Evolutionary conservation across 2,329 filamentous ascomycete genomes (phyloP).

Genomic region (Cladophialophora chaetospira): DNA sequence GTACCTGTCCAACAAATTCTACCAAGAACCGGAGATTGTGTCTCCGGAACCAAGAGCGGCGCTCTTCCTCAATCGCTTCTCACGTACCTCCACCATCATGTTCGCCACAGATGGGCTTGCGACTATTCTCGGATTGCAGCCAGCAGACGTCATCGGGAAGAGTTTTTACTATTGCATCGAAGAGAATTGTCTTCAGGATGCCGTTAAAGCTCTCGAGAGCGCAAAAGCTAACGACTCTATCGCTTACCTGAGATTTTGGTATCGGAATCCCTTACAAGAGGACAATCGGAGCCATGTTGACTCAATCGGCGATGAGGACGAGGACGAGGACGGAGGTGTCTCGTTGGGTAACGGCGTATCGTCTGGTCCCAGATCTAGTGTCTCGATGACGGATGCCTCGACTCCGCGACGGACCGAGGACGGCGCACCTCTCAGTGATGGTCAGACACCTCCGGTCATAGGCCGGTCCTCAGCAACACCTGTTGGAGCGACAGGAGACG

Average conservation of each 20-base stretch:
- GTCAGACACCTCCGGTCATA: not conserved
- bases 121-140: slow-evolving; percentile 72
- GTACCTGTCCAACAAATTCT: slow-evolving; percentile 79
- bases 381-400: slow-evolving; percentile 33
- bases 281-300: slow-evolving; percentile 52
- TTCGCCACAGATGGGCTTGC: slow-evolving; percentile 77
- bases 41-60: slow-evolving; percentile 79
- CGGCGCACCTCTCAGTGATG: not conserved
- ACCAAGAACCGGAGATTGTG: slow-evolving; percentile 49
- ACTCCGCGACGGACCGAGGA: slow-evolving; percentile 16
- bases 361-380: slow-evolving; percentile 40
- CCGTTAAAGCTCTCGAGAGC: slow-evolving; percentile 76
- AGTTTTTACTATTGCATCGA: slow-evolving; percentile 89
- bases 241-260: slow-evolving; percentile 84
- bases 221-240: slow-evolving; percentile 91
- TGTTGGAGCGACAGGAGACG: not conserved
- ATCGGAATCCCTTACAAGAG: slow-evolving; percentile 68
- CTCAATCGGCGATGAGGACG: slow-evolving; percentile 50
- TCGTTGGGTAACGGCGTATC: slow-evolving; percentile 39
- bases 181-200: slow-evolving; percentile 73
- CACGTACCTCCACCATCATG: slow-evolving; percentile 79
- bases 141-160: slow-evolving; percentile 69
- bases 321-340: slow-evolving; percentile 50
- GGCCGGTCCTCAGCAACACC: not conserved
- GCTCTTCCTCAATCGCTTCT: slow-evolving; percentile 83